A percentile compares a stretch with the other conserved stretches of the same genome.
Evolutionary conservation across 2,329 filamentous ascomycete species (phyloP).

Genomic region (Tolypocladium guangdongense): DNA sequence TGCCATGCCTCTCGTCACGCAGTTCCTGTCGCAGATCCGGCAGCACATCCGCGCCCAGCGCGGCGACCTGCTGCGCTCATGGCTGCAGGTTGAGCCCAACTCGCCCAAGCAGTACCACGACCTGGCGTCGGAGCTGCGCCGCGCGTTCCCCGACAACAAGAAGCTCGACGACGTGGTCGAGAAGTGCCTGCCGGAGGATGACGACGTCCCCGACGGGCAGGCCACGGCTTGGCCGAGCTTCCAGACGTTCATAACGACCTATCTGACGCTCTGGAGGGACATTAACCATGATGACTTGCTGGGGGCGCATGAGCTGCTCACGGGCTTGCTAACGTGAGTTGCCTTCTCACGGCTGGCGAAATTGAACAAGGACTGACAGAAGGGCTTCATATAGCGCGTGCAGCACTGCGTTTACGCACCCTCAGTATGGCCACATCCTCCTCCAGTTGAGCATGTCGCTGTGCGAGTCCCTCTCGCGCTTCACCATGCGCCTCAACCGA

Average conservation of each 20-base stretch:
- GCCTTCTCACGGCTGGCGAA: neutral
- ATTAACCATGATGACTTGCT: slow-evolving; percentile 67
- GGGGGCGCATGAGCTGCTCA: slow-evolving; percentile 64
- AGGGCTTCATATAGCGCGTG: slow-evolving; percentile 48
- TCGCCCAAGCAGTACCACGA: slow-evolving; percentile 55
- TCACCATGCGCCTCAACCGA: slow-evolving; percentile 76
- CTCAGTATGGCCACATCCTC: slow-evolving; percentile 68
- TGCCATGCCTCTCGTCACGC: slow-evolving; percentile 50
- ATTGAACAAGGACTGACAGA: neutral
- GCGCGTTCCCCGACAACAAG: slow-evolving; percentile 36
- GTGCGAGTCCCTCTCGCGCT: slow-evolving; percentile 65
- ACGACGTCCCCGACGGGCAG: slow-evolving; percentile 51
- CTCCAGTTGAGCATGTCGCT: slow-evolving; percentile 76
- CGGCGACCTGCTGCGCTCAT: slow-evolving; percentile 54
- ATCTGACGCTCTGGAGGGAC: slow-evolving; percentile 71
- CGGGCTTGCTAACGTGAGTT: slow-evolving; percentile 61
- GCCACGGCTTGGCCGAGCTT: slow-evolving; percentile 67
- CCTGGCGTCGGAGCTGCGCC: slow-evolving; percentile 57
- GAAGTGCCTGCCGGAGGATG: slow-evolving; percentile 44
- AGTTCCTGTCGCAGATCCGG: slow-evolving; percentile 58
- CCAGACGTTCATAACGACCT: slow-evolving; percentile 68
- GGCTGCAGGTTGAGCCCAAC: slow-evolving; percentile 64
- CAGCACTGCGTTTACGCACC: slow-evolving; percentile 70
- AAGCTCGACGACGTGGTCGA: slow-evolving; percentile 54
- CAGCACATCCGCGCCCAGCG: slow-evolving; percentile 46